These are phyloP conservation scores for Backusella circina DNA, from an alignment of 192 early-diverging fungal genomes.

Conservation along the genomic window DNA sequence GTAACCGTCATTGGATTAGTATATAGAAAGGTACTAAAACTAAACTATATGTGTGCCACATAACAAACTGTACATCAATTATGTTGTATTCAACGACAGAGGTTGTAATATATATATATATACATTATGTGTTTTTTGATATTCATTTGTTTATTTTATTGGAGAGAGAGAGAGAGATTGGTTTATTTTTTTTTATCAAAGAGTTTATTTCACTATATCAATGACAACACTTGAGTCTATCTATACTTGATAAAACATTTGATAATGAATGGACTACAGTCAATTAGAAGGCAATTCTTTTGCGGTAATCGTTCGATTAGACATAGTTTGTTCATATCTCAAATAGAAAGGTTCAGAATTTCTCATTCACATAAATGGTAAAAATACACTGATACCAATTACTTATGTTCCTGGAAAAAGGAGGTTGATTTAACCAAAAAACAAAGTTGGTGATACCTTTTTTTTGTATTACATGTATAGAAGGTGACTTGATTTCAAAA, in stretches of 20 bases:
- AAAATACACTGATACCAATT: background rate
- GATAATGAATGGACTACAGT: too few relatives aligned
- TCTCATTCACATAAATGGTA: background rate
- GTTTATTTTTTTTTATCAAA: too few relatives aligned
- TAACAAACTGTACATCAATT: background rate
- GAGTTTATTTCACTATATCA: background rate
- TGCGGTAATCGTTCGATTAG: background rate
- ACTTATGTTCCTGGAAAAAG: background rate
- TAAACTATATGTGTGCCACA: too few relatives aligned
- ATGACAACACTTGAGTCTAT: too few relatives aligned
- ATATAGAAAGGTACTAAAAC: too few relatives aligned
- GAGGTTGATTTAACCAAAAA: background rate
- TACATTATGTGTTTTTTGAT: too few relatives aligned
- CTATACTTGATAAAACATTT: too few relatives aligned
- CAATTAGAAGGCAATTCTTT: background rate
- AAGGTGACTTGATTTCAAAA: too few relatives aligned
- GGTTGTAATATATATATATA: too few relatives aligned
- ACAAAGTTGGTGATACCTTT: background rate
- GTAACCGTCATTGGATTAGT: too few relatives aligned
- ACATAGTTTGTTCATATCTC: background rate
- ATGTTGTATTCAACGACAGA: background rate
- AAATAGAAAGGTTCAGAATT: background rate
- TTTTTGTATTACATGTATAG: background rate
- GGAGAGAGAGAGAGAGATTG: too few relatives aligned
- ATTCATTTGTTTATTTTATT: background rate